These are phyloP conservation scores for Hymenoscyphus salicellus DNA, from an alignment of 2,329 filamentous ascomycete genomes.

Conservation along the genomic window DNA sequence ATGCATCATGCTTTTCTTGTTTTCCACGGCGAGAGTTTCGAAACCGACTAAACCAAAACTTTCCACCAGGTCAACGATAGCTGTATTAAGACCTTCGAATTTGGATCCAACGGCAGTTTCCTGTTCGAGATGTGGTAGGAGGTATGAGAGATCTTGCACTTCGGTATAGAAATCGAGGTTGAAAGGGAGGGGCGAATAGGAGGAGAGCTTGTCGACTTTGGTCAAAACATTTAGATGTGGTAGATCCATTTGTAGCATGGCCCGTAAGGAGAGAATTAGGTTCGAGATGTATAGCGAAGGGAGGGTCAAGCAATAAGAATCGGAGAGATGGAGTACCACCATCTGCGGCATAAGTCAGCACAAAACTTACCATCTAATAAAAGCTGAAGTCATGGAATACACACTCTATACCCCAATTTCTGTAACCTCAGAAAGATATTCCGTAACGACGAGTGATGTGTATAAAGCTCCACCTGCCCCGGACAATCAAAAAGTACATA, in stretches of 20 bases:
- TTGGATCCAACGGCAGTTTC: slow-evolving; percentile 75
- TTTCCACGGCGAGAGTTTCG: slow-evolving; percentile 91
- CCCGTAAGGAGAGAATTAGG: slow-evolving; percentile 84
- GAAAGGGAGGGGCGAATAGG: slow-evolving; percentile 84
- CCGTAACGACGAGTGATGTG: slow-evolving; percentile 85
- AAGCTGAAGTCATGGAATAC: slow-evolving; percentile 36
- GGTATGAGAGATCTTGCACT: slow-evolving; percentile 84
- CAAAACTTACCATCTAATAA: slow-evolving; percentile 1
- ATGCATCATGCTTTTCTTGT: slow-evolving; percentile 95
- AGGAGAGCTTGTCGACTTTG: slow-evolving; percentile 90
- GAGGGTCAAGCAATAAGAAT: slow-evolving; percentile 88
- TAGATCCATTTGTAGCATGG: slow-evolving; percentile 98
- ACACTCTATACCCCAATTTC: slow-evolving; percentile 86
- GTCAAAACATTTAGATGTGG: slow-evolving; percentile 94
- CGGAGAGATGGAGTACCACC: slow-evolving; percentile 87
- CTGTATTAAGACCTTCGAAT: slow-evolving; percentile 80
- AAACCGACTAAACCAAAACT: slow-evolving; percentile 88
- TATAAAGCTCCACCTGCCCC: slow-evolving; percentile 95
- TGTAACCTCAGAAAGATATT: slow-evolving; percentile 90
- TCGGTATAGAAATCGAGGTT: slow-evolving; percentile 97
- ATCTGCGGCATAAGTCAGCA: slow-evolving; percentile 55
- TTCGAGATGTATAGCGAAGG: slow-evolving; percentile 95
- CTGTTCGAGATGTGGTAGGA: slow-evolving; percentile 74
- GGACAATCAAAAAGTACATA: slow-evolving; percentile 96
- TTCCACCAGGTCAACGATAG: slow-evolving; percentile 81